phyloP scores from a whole-genome alignment of 2,329 filamentous ascomycete genomes.

The Aspergillus viridinutans region DNA sequence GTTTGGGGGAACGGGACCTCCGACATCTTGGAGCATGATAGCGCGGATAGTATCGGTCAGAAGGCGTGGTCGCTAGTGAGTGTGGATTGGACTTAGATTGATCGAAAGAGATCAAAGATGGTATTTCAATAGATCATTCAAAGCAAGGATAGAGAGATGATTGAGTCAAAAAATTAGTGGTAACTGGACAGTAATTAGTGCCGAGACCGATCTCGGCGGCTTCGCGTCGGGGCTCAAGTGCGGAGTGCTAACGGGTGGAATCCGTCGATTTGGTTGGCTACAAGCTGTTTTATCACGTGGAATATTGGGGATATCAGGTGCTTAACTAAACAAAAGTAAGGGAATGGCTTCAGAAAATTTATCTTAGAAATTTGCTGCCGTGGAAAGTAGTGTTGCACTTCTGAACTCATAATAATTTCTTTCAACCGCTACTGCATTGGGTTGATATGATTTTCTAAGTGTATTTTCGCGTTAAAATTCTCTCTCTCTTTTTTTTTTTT shows the following conservation, averaged over 20 bases:
- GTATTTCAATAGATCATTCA: not conserved
- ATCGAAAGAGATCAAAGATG: not conserved
- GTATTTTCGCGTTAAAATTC: not conserved
- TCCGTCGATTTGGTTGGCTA: not conserved
- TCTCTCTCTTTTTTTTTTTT: not conserved
- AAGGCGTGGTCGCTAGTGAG: not conserved
- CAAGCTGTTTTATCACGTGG: conserved; percentile 6
- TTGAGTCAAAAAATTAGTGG: not conserved
- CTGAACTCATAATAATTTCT: not conserved
- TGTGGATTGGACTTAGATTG: not conserved
- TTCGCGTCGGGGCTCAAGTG: not conserved
- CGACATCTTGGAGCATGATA: conserved; percentile 45
- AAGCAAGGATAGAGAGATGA: not conserved
- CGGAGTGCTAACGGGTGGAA: not conserved
- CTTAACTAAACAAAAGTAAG: conserved; percentile 6
- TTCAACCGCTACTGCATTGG: not conserved
- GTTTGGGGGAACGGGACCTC: conserved; percentile 71
- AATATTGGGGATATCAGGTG: not conserved
- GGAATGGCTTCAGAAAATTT: not conserved
- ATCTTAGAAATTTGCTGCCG: no score
- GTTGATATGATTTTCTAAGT: not conserved
- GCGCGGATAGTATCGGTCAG: conserved; percentile 2
- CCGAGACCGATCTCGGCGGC: conserved; percentile 15
- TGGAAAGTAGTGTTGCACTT: not conserved
- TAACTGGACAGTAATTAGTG: not conserved